Percentiles rank a stretch among this genome's conserved stretches.
Evolutionary conservation across 2,329 filamentous ascomycete species (phyloP).

Genomic region (Pyricularia pennisetigena): DNA sequence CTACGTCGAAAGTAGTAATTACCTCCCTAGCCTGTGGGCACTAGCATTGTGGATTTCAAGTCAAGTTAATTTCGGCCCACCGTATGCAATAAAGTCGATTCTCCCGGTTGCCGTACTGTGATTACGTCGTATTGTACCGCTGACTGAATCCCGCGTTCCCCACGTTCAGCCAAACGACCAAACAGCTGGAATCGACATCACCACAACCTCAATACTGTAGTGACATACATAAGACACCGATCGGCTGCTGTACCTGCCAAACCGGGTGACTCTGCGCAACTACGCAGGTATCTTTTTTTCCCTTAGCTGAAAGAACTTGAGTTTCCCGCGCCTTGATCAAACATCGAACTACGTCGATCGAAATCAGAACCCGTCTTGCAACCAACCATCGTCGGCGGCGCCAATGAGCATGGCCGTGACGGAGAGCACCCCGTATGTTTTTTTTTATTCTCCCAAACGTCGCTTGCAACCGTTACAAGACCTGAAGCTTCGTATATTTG

Average conservation of each 20-base stretch:
- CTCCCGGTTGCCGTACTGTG: not conserved
- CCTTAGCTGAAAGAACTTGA: not conserved
- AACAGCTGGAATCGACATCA: not conserved
- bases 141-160: not conserved
- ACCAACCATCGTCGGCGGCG: not conserved
- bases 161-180: not conserved
- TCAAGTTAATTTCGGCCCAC: not conserved
- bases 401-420: constrained; percentile 38
- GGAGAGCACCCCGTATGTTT: constrained; percentile 40
- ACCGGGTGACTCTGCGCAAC: not conserved
- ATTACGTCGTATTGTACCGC: constrained; percentile 1
- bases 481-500: not conserved
- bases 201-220: not conserved
- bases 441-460: not conserved
- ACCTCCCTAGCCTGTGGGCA: not conserved
- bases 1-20: not conserved
- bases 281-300: not conserved
- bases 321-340: not conserved
- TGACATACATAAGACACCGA: not conserved
- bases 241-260: not conserved
- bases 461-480: not conserved
- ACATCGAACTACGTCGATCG: not conserved
- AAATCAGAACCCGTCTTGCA: not conserved
- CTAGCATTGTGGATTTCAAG: not conserved
- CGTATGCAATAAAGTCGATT: not conserved